Evolutionary conservation across 306 rosid genomes (phyloP), one percentile per base, ranked within the genome.

Genomic region (Arachis stenosperma): DNA sequence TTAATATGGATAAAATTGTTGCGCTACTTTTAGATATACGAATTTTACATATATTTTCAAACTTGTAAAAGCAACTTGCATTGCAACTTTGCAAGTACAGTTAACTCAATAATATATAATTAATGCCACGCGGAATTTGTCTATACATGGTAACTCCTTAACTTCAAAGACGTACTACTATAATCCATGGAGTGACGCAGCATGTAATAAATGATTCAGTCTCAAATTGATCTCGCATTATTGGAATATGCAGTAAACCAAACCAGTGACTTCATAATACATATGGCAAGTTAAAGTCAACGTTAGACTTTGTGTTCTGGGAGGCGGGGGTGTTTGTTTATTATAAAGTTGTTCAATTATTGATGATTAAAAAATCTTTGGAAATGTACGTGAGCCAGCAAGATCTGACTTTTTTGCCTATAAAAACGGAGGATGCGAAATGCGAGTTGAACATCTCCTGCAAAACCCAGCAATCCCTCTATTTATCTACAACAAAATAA

Each of bases 341-440:
- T 33, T 33, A 33, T 33, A 68, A 43, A 42, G 27, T 15, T 30
- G 48, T 43, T 9, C 73, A 75, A 80, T 80, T n/a, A 80, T 80
- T 80, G 80, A 63, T 9, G 53, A 47, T 57, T 48, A 30, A 71
- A 70, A 44, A 62, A n/a, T 52, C 33, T 13, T 2, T 33, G 8
- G 8, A 22, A 15, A 8, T 6, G n/a, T 47, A n/a, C 0, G 47
- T 8, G 5, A 52, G 52, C 12, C 12, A 64, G 7, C 43, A 4
- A 82, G 71, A 73, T 78, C 68, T 46, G 79, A 76, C 75, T 74
- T 65, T 8, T 7, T 36, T 4, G 46, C 13, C 39, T 65, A 78
- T 74, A 82, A 64, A 74, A 64, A 9, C 3, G 4, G 37, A 22
- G 7, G 36, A 47, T 10, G 73, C 14, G 17, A 37, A 68, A 2